Evolutionary conservation across 805 yeast species (phyloP), one percentile per base, ranked within the genome.

Genomic region (Millerozyma miso): DNA sequence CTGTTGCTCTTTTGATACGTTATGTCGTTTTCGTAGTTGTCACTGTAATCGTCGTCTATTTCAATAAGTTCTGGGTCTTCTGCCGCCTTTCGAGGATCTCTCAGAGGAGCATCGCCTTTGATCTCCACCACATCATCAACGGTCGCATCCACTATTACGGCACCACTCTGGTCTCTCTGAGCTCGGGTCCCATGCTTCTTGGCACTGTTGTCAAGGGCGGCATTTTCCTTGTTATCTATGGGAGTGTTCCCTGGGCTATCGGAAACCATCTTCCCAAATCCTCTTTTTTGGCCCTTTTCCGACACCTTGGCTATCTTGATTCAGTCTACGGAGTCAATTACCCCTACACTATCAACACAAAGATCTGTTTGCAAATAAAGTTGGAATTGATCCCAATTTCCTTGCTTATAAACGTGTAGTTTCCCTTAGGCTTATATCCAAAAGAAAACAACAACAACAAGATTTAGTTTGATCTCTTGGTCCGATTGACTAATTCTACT

Each of bases 1-100:
- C 23, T 48, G 47, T n/a, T 42, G 48, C 12, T 39, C 45, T 19
- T 38, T 37, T 36, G 40, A 19, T 34, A 34, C 31, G 40, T 31
- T 35, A 32, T 32, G 34, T 43, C 50, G 16, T 35, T 32, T 10
- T 48, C 53, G 19, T 44, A 55, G 13, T 48, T 53, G 23, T 48
- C 59, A 29, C 48, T 44, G 19, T 45, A 48, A 12, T 50, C 53
- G 7, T 54, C 62, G 14, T 46, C 56, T 8, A 49, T 51, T 8
- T 53, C 56, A 17, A 46, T 54, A 15, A 51, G 53, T 18, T 39
- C 34, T 6, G 43, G 48, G 16, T 19, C 48, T 19, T 41, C 50
- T 13, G 44, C 51, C 20, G 43, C 46, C 6, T 38, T 47, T 7
- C 47, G 49, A 10, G 10, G 29, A 10, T 10, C 10, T 6, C 10